These are phyloP conservation scores for Penicillium aurantiogriseum DNA, from an alignment of 2,329 filamentous ascomycete species.

Conservation along the genomic window DNA sequence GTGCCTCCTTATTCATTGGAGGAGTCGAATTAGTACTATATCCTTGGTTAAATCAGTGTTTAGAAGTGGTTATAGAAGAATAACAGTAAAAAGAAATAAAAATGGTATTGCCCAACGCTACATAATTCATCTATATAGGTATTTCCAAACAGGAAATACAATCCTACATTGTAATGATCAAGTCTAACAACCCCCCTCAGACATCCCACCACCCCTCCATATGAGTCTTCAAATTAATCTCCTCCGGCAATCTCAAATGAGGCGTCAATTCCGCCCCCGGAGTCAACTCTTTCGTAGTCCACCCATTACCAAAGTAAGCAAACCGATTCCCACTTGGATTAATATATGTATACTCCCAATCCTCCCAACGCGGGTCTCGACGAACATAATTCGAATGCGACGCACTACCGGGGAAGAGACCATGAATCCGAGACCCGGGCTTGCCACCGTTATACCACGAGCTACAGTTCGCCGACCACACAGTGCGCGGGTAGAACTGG, in stretches of 20 bases:
- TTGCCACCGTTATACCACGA: conserved; percentile 70
- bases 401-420: conserved; percentile 68
- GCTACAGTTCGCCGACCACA: conserved; percentile 55
- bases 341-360: conserved; percentile 55
- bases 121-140: not conserved
- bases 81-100: not conserved
- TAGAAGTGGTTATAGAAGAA: not conserved
- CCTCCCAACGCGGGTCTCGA: conserved; percentile 58
- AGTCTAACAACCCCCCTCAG: conserved; percentile 12
- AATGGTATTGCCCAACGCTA: not conserved
- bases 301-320: conserved; percentile 66
- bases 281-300: conserved; percentile 59
- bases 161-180: not conserved
- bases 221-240: conserved; percentile 60
- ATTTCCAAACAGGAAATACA: not conserved
- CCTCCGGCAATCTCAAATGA: conserved; percentile 58
- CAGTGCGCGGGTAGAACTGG: conserved; percentile 52
- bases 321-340: conserved; percentile 45
- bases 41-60: no score
- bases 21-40: conserved; percentile 3
- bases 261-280: conserved; percentile 59
- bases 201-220: conserved; percentile 68
- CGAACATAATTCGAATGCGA: conserved; percentile 60
- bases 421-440: conserved; percentile 63
- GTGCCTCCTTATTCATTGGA: conserved; percentile 30